A percentile compares a stretch with the other conserved stretches of the same genome.
Conservation (phyloP, 129 eudicot genomes). For the Flaveria bidentis region DNA sequence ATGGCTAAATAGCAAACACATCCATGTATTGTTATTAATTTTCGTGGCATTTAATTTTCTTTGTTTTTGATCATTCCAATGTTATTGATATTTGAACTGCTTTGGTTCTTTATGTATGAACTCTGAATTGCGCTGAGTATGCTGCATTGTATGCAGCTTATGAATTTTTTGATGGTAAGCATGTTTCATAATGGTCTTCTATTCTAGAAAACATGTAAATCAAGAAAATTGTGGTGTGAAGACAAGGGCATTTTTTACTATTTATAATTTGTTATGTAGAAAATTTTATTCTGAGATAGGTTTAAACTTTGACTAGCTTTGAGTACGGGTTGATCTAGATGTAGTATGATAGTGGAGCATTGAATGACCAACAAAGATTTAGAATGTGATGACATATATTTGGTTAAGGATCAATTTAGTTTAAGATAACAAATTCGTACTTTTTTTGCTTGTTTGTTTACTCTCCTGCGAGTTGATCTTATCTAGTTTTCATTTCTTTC, state of each 20-base stretch:
- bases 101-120: conserved; percentile 2
- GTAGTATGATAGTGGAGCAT: not conserved
- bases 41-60: not conserved
- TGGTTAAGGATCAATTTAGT: not conserved
- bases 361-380: not conserved
- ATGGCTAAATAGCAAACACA: not conserved
- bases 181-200: conserved; percentile 4
- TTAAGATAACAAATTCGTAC: not conserved
- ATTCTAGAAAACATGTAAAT: conserved; percentile 1
- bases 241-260: not conserved
- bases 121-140: not conserved
- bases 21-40: not conserved
- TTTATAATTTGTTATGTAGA: not conserved
- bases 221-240: not conserved
- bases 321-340: not conserved
- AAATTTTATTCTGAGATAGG: not conserved
- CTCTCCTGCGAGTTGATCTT: not conserved
- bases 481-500: not conserved
- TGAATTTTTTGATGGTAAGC: not conserved
- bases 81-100: conserved; percentile 4
- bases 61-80: conserved; percentile 12
- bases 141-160: not conserved
- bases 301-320: not conserved
- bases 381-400: not conserved
- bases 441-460: not conserved